Evolutionary conservation across 257 asterid species (phyloP), one percentile per base, ranked within the genome.

Genomic region (Przewalskia tangutica): DNA sequence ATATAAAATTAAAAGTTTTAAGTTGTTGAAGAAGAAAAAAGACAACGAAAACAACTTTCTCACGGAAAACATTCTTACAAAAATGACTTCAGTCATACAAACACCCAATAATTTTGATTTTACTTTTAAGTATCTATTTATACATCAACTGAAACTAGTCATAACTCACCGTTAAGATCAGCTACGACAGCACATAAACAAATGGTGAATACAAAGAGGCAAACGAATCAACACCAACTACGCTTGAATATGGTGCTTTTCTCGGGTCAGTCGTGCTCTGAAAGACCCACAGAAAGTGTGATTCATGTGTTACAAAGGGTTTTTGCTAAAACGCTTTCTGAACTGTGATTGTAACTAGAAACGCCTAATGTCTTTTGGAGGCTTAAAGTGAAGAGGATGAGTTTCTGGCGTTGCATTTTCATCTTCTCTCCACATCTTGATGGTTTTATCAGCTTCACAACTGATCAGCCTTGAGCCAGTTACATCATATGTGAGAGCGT

Each of bases 401-500:
- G 98, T 88, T 88, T 96, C 98, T 2, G 98, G 95, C 23, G 99
- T 90, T 5, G 99, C 98, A 12, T 38, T 83, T 13, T 89, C 93
- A 56, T 92, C 97, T 83, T 92, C 95, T 87, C 89, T 95, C 99
- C 99, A 93, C 98, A 93, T 92, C 91, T 92, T 94, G 82, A 94
- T 93, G 6, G 95, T 92, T 88, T 94, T 94, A 86, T 92, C 99
- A 0, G 98, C 97, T 85, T 92, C 97, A 38, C 98, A 95, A 51
- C 88, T 88, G 6, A 93, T 91, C 38, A 95, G 96, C 90, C 98
- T 88, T 2, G 97, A 83, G 36, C 98, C 98, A 0, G 94, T 90
- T 16, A 77, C 8, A 65, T 93, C 98, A 36, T 89, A 95, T 1
- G 91, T 85, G 77, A 90, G 80, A 2, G 97, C 89, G 32, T 93